Percentiles rank a stretch among this genome's conserved stretches.
These are phyloP conservation scores for Plasmodium relictum DNA, from an alignment of 169 alveolate species.

Conservation along the genomic window DNA sequence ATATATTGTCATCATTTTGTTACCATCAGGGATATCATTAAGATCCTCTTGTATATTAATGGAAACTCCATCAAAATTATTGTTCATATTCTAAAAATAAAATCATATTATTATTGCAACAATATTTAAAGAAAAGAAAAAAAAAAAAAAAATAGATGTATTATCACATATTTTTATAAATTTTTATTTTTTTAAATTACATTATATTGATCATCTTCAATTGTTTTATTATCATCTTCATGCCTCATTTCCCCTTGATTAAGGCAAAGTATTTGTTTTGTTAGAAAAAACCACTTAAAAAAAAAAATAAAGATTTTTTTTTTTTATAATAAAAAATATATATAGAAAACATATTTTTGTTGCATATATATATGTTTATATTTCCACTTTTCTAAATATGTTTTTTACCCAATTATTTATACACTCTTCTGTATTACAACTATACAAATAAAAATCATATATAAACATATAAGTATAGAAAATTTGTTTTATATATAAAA, in stretches of 20 bases:
- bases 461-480: constrained; percentile 2
- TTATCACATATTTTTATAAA: background rate
- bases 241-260: constrained; percentile 58
- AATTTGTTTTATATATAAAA: background rate
- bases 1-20: background rate
- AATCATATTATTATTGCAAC: constrained; percentile 1
- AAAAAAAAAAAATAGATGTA: background rate
- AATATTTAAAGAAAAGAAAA: background rate
- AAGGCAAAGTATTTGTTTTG: constrained; percentile 73
- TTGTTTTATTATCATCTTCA: constrained; percentile 56
- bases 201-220: constrained; percentile 53
- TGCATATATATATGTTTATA: background rate
- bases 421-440: constrained; percentile 57
- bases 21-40: constrained; percentile 61
- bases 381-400: background rate
- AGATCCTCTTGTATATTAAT: constrained; percentile 59
- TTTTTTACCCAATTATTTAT: constrained; percentile 63
- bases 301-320: background rate
- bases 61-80: constrained; percentile 60
- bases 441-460: background rate
- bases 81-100: constrained; percentile 32
- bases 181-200: constrained; percentile 11
- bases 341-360: background rate
- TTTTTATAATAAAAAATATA: no score
- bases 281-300: constrained; percentile 58